These are phyloP conservation scores for Tubosaeta sp. DNA, from an alignment of 768 basidiomycete genomes.

Conservation along the genomic window DNA sequence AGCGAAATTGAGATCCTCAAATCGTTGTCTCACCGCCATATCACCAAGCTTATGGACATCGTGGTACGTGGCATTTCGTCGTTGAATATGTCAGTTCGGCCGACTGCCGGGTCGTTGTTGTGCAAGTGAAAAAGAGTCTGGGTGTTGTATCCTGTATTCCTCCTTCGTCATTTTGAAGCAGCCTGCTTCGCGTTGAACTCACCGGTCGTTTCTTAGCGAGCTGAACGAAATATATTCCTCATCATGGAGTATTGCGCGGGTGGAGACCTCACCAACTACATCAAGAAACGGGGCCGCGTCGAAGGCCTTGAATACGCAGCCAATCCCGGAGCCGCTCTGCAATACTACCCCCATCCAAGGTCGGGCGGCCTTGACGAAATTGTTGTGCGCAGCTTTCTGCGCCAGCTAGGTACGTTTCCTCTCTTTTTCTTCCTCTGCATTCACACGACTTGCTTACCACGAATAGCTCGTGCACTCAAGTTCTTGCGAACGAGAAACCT, in stretches of 20 bases:
- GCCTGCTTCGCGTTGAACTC: conserved; percentile 4
- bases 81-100: neutral
- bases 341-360: conserved; percentile 88
- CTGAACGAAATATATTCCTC: conserved; percentile 80
- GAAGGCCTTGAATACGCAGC: conserved; percentile 84
- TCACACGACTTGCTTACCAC: neutral
- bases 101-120: neutral
- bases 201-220: conserved; percentile 42
- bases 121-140: neutral
- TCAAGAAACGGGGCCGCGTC: conserved; percentile 94
- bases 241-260: conserved; percentile 98
- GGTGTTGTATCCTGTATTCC: neutral
- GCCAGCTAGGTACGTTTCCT: conserved; percentile 69
- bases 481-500: conserved; percentile 86
- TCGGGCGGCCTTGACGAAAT: conserved; percentile 88
- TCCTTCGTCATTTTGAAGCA: neutral
- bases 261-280: conserved; percentile 93
- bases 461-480: conserved; percentile 82
- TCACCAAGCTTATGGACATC: conserved; percentile 90
- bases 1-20: conserved; percentile 97
- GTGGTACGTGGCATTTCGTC: conserved; percentile 51
- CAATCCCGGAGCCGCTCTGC: conserved; percentile 58
- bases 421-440: neutral
- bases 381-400: conserved; percentile 86
- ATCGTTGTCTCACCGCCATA: conserved; percentile 86